Percentiles rank a stretch among this genome's conserved stretches.
Conservation (phyloP, 2,329 filamentous ascomycete species). For the Neonectria magnoliae region DNA sequence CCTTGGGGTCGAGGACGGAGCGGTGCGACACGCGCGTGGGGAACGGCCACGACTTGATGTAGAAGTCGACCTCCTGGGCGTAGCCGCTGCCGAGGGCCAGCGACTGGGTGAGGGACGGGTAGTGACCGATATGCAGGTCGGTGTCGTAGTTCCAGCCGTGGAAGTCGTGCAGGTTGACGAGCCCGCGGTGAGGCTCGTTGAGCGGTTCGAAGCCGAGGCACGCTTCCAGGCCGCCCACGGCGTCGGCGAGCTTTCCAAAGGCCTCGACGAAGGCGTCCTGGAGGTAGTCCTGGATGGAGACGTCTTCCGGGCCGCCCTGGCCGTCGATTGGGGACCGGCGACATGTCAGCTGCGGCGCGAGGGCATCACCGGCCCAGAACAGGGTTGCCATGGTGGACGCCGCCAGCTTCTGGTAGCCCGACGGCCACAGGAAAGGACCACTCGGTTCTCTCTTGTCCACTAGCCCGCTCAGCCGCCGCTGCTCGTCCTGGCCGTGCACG, state of each 20-base stretch:
- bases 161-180: constrained; percentile 52
- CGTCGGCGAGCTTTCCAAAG: constrained; percentile 49
- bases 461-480: constrained; percentile 36
- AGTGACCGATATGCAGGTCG: constrained; percentile 54
- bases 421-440: constrained; percentile 51
- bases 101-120: constrained; percentile 50
- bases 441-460: constrained; percentile 47
- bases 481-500: constrained; percentile 49
- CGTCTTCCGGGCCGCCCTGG: constrained; percentile 24
- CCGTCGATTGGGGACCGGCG: constrained; percentile 30
- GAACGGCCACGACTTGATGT: constrained; percentile 54
- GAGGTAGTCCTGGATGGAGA: constrained; percentile 44
- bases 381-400: constrained; percentile 47
- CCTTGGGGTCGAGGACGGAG: constrained; percentile 49
- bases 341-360: constrained; percentile 44
- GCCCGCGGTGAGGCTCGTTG: constrained; percentile 55
- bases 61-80: constrained; percentile 50
- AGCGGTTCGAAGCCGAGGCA: constrained; percentile 54
- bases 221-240: constrained; percentile 45
- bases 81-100: constrained; percentile 54
- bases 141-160: constrained; percentile 55
- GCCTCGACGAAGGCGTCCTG: constrained; percentile 49
- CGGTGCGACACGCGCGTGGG: constrained; percentile 51
- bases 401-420: constrained; percentile 51
- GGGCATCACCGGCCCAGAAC: constrained; percentile 43